Base-by-base conservation (phyloP, 2,329 filamentous ascomycete species). In the Chaetomium sp. region DNA sequence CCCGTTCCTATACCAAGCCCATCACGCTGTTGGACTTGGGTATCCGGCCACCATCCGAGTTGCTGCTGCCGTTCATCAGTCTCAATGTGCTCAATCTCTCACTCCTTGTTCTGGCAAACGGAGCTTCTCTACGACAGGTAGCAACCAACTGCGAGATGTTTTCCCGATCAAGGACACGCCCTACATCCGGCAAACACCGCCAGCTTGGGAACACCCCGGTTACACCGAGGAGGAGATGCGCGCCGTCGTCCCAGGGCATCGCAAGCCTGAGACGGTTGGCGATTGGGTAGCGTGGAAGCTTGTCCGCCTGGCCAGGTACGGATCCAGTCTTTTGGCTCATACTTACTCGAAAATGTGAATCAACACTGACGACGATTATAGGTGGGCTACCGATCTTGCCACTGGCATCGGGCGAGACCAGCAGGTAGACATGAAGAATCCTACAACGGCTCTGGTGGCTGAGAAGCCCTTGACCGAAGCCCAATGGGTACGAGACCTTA, bases 201-300 rank as follows among this genome's bases (percentile, higher is more conserved):
- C 86, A 5, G 80, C 85, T 59, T 91, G 87, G 86, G 79, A 79
- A 36, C 86, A 88, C 66, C 85, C 84, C 58, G 79, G 85, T 58
- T 95, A 89, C 70, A 88, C 87, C 34, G 79, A 87, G 66, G 78
- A 87, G 59, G 86, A 96, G 69, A 94, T 97, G 87, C 76, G 80
- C 32, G 72, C 71, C 19, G 81, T 97, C 49, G 76, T 78, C 46
- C 82, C 92, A 3, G 89, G 86, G 27, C 92, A 97, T 68, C 86
- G 92, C 32, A 71, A 85, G 62, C 83, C 88, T 1, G 79, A 83
- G 65, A 87, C 82, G 10, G 78, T 82, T 67, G 87, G 90, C 4
- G 94, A 99, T 69, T 85, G 82, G 74, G 72, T 87, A 3, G 94
- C 94, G 2, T 85, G 94, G 67, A 79, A 81, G 56, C 82, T 89